These are phyloP conservation scores for Solanum corneliomulleri DNA, from an alignment of 257 asterid species.

Conservation along the genomic window DNA sequence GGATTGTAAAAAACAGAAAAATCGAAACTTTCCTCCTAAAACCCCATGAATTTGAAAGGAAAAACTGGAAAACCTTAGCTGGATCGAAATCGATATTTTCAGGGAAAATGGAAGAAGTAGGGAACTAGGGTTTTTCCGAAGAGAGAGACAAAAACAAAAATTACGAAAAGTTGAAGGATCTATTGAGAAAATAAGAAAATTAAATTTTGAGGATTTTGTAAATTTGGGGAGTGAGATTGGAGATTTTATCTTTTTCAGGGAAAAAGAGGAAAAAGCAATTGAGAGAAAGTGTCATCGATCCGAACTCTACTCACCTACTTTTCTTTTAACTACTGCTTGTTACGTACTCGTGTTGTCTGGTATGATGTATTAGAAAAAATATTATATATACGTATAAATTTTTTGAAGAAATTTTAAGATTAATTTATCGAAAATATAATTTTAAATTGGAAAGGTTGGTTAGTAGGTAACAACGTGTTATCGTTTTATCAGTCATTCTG, in stretches of 20 bases:
- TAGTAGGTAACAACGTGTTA: neutral
- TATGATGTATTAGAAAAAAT: neutral
- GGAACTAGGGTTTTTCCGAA: neutral
- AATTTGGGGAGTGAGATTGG: neutral
- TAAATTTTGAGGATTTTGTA: neutral
- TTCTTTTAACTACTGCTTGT: neutral
- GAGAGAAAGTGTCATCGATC: neutral
- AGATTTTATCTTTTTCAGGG: neutral
- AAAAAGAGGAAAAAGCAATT: neutral
- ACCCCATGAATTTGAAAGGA: neutral
- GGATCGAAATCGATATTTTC: neutral
- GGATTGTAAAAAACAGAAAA: neutral
- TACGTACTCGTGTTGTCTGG: neutral
- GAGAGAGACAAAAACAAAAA: neutral
- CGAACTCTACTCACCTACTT: neutral
- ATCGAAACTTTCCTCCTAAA: slow-evolving; percentile 5
- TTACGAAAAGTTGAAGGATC: neutral
- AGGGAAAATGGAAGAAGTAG: neutral
- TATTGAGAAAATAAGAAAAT: neutral
- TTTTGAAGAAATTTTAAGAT: no score
- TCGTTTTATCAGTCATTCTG: neutral
- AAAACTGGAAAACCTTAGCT: neutral
- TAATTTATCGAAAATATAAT: no score
- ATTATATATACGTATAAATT: no score
- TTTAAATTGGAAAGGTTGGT: neutral